Evolutionary conservation across 1,284 basidiomycete genomes (phyloP).

Genomic region (Schizophyllum amplum): DNA sequence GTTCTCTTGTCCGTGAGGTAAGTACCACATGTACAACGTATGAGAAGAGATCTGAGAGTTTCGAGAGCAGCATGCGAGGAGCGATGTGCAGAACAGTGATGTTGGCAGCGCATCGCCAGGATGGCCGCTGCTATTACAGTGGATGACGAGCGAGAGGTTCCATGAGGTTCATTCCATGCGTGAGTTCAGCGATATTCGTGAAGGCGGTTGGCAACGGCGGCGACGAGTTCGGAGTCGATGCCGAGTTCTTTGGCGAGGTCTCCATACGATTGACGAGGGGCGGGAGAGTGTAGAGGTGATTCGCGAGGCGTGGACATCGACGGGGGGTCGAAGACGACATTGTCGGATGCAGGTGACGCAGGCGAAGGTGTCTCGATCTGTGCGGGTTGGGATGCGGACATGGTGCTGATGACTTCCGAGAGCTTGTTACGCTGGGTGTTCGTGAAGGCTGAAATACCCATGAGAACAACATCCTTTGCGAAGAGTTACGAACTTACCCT

Average conservation of each 20-base stretch:
- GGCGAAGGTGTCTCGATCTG: constrained; percentile 9
- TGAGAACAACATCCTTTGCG: constrained; percentile 5
- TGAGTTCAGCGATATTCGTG: too few relatives aligned
- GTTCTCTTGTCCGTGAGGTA: too few relatives aligned
- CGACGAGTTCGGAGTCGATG: constrained; percentile 57
- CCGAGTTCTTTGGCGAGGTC: constrained; percentile 66
- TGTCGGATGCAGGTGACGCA: constrained; percentile 2
- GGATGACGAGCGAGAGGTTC: too few relatives aligned
- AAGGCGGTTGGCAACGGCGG: constrained; percentile 59
- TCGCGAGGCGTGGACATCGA: constrained; percentile 10
- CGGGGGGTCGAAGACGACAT: constrained; percentile 5
- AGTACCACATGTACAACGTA: not conserved
- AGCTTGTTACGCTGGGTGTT: constrained; percentile 42
- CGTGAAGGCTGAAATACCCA: constrained; percentile 43
- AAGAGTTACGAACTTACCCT: constrained; percentile 30
- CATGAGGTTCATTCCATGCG: too few relatives aligned
- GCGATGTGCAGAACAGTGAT: too few relatives aligned
- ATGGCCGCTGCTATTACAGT: too few relatives aligned
- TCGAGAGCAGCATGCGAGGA: too few relatives aligned
- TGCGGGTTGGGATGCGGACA: constrained; percentile 9
- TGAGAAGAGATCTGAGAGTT: too few relatives aligned
- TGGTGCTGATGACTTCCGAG: constrained; percentile 18
- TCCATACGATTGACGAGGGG: constrained; percentile 23
- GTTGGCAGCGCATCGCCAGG: too few relatives aligned
- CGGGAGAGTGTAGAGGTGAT: not conserved